A percentile compares a stretch with the other conserved stretches of the same genome.
Evolutionary conservation across 2,329 filamentous ascomycete species (phyloP).

Genomic region (Botryosphaeria dothidea): DNA sequence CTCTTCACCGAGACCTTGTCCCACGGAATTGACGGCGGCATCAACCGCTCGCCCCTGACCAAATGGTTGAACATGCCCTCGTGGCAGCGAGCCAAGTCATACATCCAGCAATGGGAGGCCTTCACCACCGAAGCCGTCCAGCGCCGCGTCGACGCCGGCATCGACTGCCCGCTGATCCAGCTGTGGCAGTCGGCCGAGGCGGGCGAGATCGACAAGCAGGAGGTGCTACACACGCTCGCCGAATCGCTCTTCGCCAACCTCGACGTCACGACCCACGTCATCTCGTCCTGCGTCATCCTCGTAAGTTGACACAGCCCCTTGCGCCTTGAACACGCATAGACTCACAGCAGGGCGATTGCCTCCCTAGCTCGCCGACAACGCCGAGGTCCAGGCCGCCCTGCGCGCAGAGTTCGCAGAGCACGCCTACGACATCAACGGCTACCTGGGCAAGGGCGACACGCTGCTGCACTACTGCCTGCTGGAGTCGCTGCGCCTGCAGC

Average conservation of each 20-base stretch:
- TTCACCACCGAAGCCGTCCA: neutral
- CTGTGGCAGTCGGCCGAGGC: neutral
- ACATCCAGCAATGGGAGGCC: slow-evolving; percentile 9
- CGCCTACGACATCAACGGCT: neutral
- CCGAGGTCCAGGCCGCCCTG: slow-evolving; percentile 10
- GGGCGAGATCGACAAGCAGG: neutral
- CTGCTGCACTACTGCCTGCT: slow-evolving; percentile 18
- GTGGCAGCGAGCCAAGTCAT: neutral
- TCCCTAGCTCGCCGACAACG: slow-evolving; percentile 17
- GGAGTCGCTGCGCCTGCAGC: slow-evolving; percentile 19
- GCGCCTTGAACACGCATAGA: neutral
- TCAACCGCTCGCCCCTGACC: slow-evolving; percentile 9
- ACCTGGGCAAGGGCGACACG: slow-evolving; percentile 2
- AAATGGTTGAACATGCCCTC: neutral
- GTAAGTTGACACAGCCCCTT: slow-evolving; percentile 6
- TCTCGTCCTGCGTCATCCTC: slow-evolving; percentile 2
- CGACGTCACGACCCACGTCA: slow-evolving; percentile 17
- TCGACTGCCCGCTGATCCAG: neutral
- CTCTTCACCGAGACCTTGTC: neutral
- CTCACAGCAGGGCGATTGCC: neutral
- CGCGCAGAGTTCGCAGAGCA: slow-evolving; percentile 2
- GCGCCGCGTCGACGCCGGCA: neutral
- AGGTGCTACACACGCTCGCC: slow-evolving; percentile 18
- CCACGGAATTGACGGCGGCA: neutral
- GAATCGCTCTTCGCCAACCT: slow-evolving; percentile 19